Base-by-base conservation (phyloP, 2,329 filamentous ascomycete species). In the Fusarium euwallaceae region DNA sequence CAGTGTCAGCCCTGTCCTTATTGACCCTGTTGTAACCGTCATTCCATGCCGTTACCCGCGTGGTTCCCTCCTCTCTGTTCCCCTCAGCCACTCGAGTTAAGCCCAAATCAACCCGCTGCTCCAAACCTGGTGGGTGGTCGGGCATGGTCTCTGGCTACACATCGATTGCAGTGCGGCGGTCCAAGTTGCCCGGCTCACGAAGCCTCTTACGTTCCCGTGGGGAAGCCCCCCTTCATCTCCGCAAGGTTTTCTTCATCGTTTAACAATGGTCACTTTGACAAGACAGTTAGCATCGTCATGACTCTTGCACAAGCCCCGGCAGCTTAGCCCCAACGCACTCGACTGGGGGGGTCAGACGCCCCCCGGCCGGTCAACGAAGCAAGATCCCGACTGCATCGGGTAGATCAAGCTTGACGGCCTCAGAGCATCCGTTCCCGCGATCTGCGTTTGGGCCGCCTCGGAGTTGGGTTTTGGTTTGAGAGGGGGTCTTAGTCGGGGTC, bases 211-310 rank as follows among this genome's bases (percentile, higher is more conserved):
- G 63, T 76, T 70, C 66, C 70, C 76, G 66, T 51, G 53, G 67
- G 66, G 67, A 70, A 61, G 29, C 64, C 72, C 67, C 73, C 72
- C 68, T 76, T 73, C 73, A 71, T 77, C 72, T 76, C 75, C 70
- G 53, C 59, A 67, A 64, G 29, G 56, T 70, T 70, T 70, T 88
- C 86, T 93, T 89, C 88, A 94, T 86, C 91, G 90, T 84, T 94
- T 94, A 82, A 94, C 84, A 83, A 94, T 93, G 14, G 84, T 86
- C 34, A 86, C 84, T 86, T 66, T 55, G 58, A 43, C 56, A 71
- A 55, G 32, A 59, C 20, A 34, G 75, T 83, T 76, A 83, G 81
- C 73, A 73, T 66, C 66, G 58, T 45, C 67, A 55, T 53, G 45
- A 64, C 60, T 59, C 58, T 67, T 73, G 63, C 61, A 70, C 60